phyloP scores from a whole-genome alignment of 2,329 filamentous ascomycete genomes.

The Nothophaeocryptopus gaeumannii region DNA sequence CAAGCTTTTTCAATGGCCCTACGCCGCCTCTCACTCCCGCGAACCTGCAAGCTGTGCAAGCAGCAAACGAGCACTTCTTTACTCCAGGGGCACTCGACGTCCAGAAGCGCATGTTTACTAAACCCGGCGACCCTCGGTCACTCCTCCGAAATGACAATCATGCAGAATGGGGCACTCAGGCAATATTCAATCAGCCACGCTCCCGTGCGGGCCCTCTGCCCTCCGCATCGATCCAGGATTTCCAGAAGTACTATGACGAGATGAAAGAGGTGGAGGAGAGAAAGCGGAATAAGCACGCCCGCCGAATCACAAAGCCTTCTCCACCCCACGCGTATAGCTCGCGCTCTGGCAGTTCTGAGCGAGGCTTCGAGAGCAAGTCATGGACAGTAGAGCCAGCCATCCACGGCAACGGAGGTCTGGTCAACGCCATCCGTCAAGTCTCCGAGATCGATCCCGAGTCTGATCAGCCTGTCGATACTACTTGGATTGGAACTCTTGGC shows the following conservation, averaged over 20 bases:
- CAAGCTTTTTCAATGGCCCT: conserved; percentile 41
- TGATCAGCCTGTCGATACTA: conserved; percentile 69
- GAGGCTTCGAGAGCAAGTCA: conserved; percentile 66
- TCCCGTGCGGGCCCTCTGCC: conserved; percentile 72
- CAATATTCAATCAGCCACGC: conserved; percentile 70
- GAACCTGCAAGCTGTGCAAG: conserved; percentile 9
- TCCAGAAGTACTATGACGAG: conserved; percentile 50
- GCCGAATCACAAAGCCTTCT: conserved; percentile 23
- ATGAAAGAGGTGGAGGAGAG: conserved; percentile 25
- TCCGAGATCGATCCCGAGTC: conserved; percentile 45
- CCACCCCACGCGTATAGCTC: conserved; percentile 22
- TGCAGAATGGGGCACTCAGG: conserved; percentile 68
- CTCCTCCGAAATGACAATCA: conserved; percentile 71
- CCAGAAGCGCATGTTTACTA: conserved; percentile 53
- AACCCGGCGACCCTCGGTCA: conserved; percentile 47
- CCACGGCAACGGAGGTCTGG: conserved; percentile 87
- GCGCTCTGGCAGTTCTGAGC: conserved; percentile 39
- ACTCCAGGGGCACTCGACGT: conserved; percentile 40
- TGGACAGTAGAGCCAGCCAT: conserved; percentile 84
- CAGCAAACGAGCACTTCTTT: conserved; percentile 43
- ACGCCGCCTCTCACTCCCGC: conserved; percentile 45
- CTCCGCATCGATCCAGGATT: conserved; percentile 71
- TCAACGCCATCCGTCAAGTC: conserved; percentile 81
- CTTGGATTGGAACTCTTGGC: conserved; percentile 88
- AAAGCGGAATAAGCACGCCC: conserved; percentile 6